Conservation (phyloP, 805 yeast species). For the Saccharomycopsis fibuligera region DNA sequence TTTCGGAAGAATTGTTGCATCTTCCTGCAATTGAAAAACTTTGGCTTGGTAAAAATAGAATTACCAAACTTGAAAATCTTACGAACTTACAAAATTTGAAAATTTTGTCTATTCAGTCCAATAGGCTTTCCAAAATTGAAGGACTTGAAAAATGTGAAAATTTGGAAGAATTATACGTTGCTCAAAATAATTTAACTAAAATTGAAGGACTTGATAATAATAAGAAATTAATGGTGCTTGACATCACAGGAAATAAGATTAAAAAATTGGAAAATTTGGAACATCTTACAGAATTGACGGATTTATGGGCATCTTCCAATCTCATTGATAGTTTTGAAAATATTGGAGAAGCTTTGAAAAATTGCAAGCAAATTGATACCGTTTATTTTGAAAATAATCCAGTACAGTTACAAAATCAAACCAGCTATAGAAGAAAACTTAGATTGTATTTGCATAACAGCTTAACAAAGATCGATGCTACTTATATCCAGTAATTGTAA, state of each 20-base stretch:
- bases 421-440: slow-evolving; percentile 80
- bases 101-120: slow-evolving; percentile 83
- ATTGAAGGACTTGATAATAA: slow-evolving; percentile 77
- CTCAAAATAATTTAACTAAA: slow-evolving; percentile 72
- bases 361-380: slow-evolving; percentile 63
- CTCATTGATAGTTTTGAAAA: slow-evolving; percentile 61
- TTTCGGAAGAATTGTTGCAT: slow-evolving; percentile 48
- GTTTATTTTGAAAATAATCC: slow-evolving; percentile 96
- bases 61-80: slow-evolving; percentile 58
- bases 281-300: slow-evolving; percentile 70
- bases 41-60: slow-evolving; percentile 90
- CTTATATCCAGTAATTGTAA: slow-evolving; percentile 40
- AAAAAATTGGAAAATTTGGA: slow-evolving; percentile 53
- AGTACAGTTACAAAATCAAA: slow-evolving; percentile 48
- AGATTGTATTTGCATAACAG: slow-evolving; percentile 65
- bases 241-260: slow-evolving; percentile 72
- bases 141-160: slow-evolving; percentile 67
- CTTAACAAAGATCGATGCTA: slow-evolving; percentile 84
- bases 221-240: slow-evolving; percentile 61
- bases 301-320: slow-evolving; percentile 89
- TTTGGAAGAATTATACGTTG: slow-evolving; percentile 79
- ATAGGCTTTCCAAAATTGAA: slow-evolving; percentile 69
- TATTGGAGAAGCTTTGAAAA: slow-evolving; percentile 57
- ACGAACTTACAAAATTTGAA: slow-evolving; percentile 52
- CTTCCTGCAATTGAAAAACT: slow-evolving; percentile 60